Evolutionary conservation across 768 basidiomycete species (phyloP), one percentile per base, ranked within the genome.

Genomic region (Boletus rufocinnamomeus): DNA sequence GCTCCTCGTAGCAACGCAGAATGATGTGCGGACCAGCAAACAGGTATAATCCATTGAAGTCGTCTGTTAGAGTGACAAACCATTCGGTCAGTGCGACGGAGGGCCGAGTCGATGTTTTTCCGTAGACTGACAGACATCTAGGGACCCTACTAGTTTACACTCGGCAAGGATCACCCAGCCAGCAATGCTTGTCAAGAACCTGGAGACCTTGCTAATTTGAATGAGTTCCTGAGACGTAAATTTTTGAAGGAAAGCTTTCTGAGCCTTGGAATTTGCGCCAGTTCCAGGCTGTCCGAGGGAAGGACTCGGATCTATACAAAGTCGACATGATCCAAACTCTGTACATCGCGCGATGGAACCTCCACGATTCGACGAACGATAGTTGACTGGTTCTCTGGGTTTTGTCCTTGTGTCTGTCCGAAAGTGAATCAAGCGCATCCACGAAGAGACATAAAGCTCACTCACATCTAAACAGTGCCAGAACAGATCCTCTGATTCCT

Each of bases 401-500:
- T 40, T 43, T 47, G 41, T 62, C 66, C 48, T 58, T 68, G 44
- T 59, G 14, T 13, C 66, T 63, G 46, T 23, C 21, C 27, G 4
- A 32, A 41, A 43, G 43, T 58, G 19, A 55, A 43, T 53, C 32
- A 32, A 21, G 14, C 3, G 2, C 8, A n/a, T 28, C 25, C 11
- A 28, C 11, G 16, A 17, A 4, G 19, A 32, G 35, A 38, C n/a
- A 51, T 23, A 37, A 17, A 45, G 14, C 16, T 30, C 17, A 11
- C 50, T 50, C 23, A 62, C 64, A 50, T 60, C 60, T 48, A 64
- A 10, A n/a, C n/a, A n/a, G n/a, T n/a, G n/a, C n/a, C 59, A 64
- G n/a, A 61, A 64, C 17, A 67, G 23, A 43, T 67, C 54, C 21
- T 67, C 66, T 30, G 64, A 37, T 4, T 67, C 54, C 21, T 67